Evolutionary conservation across 768 basidiomycete species (phyloP).

Genomic region (Daedaleopsis sinensis): DNA sequence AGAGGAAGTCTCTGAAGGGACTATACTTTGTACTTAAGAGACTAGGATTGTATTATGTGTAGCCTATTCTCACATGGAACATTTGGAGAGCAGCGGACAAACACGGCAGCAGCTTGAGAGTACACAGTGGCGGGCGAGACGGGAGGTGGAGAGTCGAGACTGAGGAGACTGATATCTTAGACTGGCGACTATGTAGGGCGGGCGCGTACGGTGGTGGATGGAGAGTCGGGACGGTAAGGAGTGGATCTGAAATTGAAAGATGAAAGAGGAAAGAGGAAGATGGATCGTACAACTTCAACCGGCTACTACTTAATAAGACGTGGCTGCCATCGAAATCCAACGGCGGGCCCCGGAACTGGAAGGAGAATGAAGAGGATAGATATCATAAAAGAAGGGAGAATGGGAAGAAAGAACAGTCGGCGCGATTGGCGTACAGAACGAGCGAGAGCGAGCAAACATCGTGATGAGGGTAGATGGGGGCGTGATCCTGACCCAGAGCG

Average conservation of each 20-base stretch:
- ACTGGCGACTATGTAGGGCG: background rate
- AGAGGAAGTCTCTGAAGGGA: too few species aligned
- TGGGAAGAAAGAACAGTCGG: background rate
- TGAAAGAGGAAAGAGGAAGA: background rate
- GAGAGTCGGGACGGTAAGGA: background rate
- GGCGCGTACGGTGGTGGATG: background rate
- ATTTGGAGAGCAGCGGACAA: constrained; percentile 17
- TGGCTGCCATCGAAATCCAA: background rate
- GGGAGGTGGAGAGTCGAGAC: background rate
- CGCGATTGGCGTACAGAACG: background rate
- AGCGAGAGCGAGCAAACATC: background rate
- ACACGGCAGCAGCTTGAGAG: constrained; percentile 18
- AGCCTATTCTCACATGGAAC: constrained; percentile 28
- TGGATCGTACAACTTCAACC: background rate
- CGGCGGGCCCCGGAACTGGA: background rate
- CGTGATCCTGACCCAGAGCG: background rate
- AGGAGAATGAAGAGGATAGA: constrained; percentile 6
- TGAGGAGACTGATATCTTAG: constrained; percentile 14
- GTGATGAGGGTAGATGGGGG: background rate
- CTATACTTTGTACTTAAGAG: background rate
- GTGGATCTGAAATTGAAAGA: background rate
- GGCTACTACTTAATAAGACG: background rate
- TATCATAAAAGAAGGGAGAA: constrained; percentile 1
- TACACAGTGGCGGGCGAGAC: constrained; percentile 22
- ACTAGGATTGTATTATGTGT: constrained; percentile 19